Evolutionary conservation across 768 basidiomycete species (phyloP), one percentile per base, ranked within the genome.

Genomic region (Leccinum barrowsii): DNA sequence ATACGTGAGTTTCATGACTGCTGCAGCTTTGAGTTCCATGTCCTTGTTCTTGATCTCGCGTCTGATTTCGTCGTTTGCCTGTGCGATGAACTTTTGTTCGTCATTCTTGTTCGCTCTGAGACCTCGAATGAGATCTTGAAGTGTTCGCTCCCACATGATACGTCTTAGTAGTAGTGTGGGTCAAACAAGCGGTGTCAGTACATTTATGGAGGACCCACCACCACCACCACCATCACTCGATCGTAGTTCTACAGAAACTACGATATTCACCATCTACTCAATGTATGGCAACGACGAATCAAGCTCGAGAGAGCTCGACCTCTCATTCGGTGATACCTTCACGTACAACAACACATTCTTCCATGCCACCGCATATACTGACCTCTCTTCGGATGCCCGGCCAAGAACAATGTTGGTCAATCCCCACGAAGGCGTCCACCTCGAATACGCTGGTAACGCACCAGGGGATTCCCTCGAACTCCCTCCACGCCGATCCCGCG

Each of bases 21-120:
- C 97, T 13, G 82, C 94, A 0, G 94, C 94, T 75, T 99, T 99
- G 65, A 98, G 81, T 63, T 92, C 93, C 92, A 98, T 96, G 70
- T 98, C 97, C 66, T 92, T 92, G 68, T 83, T 84, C 76, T 86
- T 90, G 69, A 98, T 86, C 77, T 99, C 97, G 59, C 82, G 80
- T 64, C 92, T 80, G 66, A 97, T 96, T 78, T 98, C 97, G 55
- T 92, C 87, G n/a, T 98, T 86, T 5, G 94, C 94, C 66, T 90
- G 88, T 0, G 89, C 85, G 64, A 98, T 92, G 73, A 98, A 97
- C 71, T 88, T 90, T 67, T 85, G 79, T 74, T 96, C 92, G 78
- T 95, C 92, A 66, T 86, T 85, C 81, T 95, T 97, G 81, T 95
- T 95, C 50, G 95, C 92, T 53, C 97, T 87, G 60, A 99, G 81